Evolutionary conservation across 2,329 filamentous ascomycete species (phyloP).

Genomic region (Cercospora berteroae): DNA sequence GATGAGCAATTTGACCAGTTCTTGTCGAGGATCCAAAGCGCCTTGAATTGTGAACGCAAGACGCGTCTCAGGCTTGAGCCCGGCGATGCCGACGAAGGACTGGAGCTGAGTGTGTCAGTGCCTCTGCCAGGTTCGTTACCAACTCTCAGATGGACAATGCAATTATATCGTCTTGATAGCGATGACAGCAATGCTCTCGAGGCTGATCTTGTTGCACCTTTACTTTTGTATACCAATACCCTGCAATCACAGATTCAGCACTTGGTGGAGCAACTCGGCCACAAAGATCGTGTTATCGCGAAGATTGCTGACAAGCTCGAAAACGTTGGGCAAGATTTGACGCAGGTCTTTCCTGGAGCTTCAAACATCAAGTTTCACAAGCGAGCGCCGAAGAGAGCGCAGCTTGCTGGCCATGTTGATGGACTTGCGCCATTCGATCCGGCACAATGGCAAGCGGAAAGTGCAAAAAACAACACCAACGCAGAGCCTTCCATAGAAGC

Average conservation of each 20-base stretch:
- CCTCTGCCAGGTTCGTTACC: conserved; percentile 62
- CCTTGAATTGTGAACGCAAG: conserved; percentile 42
- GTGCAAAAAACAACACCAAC: not conserved
- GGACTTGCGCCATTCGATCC: conserved; percentile 57
- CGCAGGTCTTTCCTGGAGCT: conserved; percentile 56
- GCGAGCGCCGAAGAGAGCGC: conserved; percentile 48
- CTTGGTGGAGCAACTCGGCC: conserved; percentile 51
- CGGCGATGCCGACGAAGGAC: conserved; percentile 31
- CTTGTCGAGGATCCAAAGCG: conserved; percentile 60
- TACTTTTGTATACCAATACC: conserved; percentile 50
- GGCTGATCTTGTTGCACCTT: conserved; percentile 52
- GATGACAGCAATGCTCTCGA: conserved; percentile 42
- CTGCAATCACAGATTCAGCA: conserved; percentile 49
- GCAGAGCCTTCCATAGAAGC: conserved; percentile 11
- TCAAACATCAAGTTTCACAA: conserved; percentile 47
- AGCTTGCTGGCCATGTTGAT: conserved; percentile 54
- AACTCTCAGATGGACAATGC: conserved; percentile 64
- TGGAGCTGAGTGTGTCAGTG: conserved; percentile 57
- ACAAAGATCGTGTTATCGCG: conserved; percentile 59
- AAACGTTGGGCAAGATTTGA: conserved; percentile 54
- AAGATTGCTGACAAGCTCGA: conserved; percentile 61
- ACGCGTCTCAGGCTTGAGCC: conserved; percentile 37
- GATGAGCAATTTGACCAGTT: conserved; percentile 66
- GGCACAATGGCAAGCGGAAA: conserved; percentile 40
- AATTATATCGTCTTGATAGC: conserved; percentile 42